Base-by-base conservation (phyloP, 1,284 basidiomycete genomes). In the Ustilago vetiveriae region DNA sequence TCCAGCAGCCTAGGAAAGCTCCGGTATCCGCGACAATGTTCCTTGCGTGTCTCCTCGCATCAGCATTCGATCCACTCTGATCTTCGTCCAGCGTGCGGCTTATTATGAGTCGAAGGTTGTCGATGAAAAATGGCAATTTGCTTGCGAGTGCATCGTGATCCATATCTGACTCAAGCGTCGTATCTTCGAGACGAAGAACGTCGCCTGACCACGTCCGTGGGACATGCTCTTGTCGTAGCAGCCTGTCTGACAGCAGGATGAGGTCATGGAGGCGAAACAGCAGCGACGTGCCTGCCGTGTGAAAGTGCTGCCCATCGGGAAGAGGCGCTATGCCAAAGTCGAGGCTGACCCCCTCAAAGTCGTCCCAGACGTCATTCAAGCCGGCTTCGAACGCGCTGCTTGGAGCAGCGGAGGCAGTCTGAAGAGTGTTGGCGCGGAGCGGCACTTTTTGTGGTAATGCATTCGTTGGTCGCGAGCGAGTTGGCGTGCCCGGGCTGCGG, bases 261-360 rank as follows among this genome's bases (percentile, higher is more conserved):
- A 69, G 44, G 14, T 63, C 53, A 3, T 30, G 22, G 13, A 69
- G 59, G 16, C 47, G 44, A 58, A 55, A 37, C 3, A 46, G 21
- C n/a, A 65, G 22, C 3, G 45, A 22, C 7, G 62, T 48, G 17
- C 21, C 26, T 1, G 29, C 17, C 11, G 44, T 14, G 1, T 49
- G 23, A 19, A 65, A 32, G 2, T 3, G 13, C 8, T 22, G 51
- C 4, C 72, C 73, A 2, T 39, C 17, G 0, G 54, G 36, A n/a
- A 74, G 53, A 6, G 71, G 57, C n/a, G 7, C 10, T 8, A 81
- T 63, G 30, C 74, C 78, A 35, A 80, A 79, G 49, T 80, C 72
- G 29, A 78, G 23, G 26, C 70, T 63, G 19, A 81, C 55, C 24
- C 66, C 60, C 21, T 62, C 48, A 37, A 66, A 65, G 38, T 66